Percentiles rank a stretch among this genome's conserved stretches.
These are phyloP conservation scores for Lactifluus volemus DNA, from an alignment of 768 basidiomycete species.

Conservation along the genomic window DNA sequence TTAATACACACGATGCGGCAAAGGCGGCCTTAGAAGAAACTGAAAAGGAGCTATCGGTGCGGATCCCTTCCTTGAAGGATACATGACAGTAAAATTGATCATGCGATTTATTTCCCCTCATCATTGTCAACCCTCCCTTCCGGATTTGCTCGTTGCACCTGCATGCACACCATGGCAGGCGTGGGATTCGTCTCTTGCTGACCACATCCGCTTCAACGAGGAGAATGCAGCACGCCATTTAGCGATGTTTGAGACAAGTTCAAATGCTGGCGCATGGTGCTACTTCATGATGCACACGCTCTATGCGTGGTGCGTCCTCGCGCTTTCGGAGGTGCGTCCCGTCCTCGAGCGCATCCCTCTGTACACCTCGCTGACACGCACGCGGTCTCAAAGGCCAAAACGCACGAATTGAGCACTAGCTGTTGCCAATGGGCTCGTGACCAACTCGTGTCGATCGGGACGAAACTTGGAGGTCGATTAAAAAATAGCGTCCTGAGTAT, in stretches of 20 bases:
- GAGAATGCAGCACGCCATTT: conserved; percentile 60
- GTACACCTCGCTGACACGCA: not conserved
- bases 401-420: conserved; percentile 5
- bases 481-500: conserved; percentile 38
- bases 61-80: not conserved
- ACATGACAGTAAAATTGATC: not conserved
- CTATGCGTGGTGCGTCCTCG: conserved; percentile 59
- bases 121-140: not conserved
- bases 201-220: conserved; percentile 61
- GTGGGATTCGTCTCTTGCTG: conserved; percentile 62
- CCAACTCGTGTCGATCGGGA: conserved; percentile 33
- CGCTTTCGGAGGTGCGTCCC: conserved; percentile 51
- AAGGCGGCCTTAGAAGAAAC: conserved; percentile 8
- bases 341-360: conserved; percentile 21
- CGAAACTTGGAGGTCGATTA: conserved; percentile 33
- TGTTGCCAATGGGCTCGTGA: conserved; percentile 30
- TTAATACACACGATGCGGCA: not conserved
- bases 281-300: conserved; percentile 68
- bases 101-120: not conserved
- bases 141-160: not conserved
- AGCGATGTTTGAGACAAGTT: conserved; percentile 72
- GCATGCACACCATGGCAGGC: conserved; percentile 30
- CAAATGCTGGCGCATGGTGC: conserved; percentile 75
- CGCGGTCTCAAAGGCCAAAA: not conserved
- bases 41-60: conserved; percentile 16